A percentile compares a stretch with the other conserved stretches of the same genome.
These are phyloP conservation scores for Hyaloperonospora arabidopsidis DNA, from an alignment of 352 stramenopile genomes.

Conservation along the genomic window DNA sequence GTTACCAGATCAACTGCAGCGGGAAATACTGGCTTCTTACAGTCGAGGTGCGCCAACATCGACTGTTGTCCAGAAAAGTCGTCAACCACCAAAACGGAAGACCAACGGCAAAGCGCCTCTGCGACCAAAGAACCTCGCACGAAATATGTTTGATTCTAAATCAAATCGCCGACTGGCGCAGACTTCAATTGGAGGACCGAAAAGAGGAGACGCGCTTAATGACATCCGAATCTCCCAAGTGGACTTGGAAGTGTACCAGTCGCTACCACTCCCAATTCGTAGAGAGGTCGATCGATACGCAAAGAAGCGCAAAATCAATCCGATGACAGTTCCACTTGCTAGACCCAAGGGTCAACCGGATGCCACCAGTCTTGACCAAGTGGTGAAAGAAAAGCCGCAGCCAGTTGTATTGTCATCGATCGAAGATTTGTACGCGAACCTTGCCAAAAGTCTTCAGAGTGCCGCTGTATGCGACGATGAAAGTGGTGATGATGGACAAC, in stretches of 20 bases:
- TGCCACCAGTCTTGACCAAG: constrained; percentile 6
- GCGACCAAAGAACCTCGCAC: constrained; percentile 13
- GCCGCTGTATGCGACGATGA: not conserved
- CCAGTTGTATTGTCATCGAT: constrained; percentile 32
- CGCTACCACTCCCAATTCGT: constrained; percentile 54
- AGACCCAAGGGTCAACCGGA: constrained; percentile 2
- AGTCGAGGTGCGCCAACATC: constrained; percentile 5
- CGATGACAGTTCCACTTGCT: constrained; percentile 13
- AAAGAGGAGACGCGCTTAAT: constrained; percentile 36
- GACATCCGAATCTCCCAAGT: constrained; percentile 75
- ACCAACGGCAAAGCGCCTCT: constrained; percentile 29
- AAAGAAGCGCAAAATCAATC: constrained; percentile 34
- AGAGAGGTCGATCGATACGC: constrained; percentile 62
- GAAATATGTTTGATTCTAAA: constrained; percentile 34
- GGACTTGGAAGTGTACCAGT: constrained; percentile 66
- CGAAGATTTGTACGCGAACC: constrained; percentile 38
- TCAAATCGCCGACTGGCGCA: constrained; percentile 13
- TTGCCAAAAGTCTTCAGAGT: constrained; percentile 23
- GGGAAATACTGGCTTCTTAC: constrained; percentile 50
- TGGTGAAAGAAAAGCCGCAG: constrained; percentile 5
- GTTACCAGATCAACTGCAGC: constrained; percentile 42
- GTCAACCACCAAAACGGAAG: constrained; percentile 13
- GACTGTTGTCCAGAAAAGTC: constrained; percentile 1
- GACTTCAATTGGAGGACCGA: not conserved
- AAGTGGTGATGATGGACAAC: constrained; percentile 1